Base-by-base conservation (phyloP, 2,329 filamentous ascomycete genomes). In the Mariannaea sp. region DNA sequence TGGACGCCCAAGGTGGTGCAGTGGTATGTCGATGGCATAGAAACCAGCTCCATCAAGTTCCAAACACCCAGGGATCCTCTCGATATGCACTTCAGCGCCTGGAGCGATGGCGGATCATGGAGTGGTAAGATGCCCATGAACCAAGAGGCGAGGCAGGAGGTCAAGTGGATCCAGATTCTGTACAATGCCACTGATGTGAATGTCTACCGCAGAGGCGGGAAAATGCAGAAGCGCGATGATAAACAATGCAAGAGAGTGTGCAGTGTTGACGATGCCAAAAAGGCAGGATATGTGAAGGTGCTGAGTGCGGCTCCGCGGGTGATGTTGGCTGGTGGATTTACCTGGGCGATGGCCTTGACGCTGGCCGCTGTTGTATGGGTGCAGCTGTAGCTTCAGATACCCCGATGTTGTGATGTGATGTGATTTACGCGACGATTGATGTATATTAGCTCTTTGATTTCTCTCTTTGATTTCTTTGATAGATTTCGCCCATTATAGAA, bases 91-190 rank as follows among this genome's bases (percentile, higher is more conserved):
- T 73, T 85, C 50, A 85, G 85, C 60, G 75, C 81, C 42, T 85
- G 83, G 82, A 80, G 80, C 38, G 78, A 85, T 53, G 82, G 82
- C 3, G 79, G 80, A 4, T 69, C 71, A 14, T 85, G 82, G 82
- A 78, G 78, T 5, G 82, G 81, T 7, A 75, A 78, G 29, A 84
- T 86, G 81, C 73, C 65, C 0, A 68, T 73, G 7, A 73, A 73
- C 1, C 72, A 71, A n/a, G 71, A 71, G 32, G 82, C 82, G 0
- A 78, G 77, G 53, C 71, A 85, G 57, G 78, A 85, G 60, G 74
- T 85, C 10, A 78, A 83, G 70, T 85, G 81, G 81, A 77, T 85
- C 43, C 81, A 86, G 65, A 71, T 85, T 59, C 71, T 81, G 12
- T 83, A 79, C 50, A 77, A 78, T 39, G 64, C 65, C 3, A 73